These are phyloP conservation scores for Lactuca saligna DNA, from an alignment of 129 eudicot species.

Conservation along the genomic window DNA sequence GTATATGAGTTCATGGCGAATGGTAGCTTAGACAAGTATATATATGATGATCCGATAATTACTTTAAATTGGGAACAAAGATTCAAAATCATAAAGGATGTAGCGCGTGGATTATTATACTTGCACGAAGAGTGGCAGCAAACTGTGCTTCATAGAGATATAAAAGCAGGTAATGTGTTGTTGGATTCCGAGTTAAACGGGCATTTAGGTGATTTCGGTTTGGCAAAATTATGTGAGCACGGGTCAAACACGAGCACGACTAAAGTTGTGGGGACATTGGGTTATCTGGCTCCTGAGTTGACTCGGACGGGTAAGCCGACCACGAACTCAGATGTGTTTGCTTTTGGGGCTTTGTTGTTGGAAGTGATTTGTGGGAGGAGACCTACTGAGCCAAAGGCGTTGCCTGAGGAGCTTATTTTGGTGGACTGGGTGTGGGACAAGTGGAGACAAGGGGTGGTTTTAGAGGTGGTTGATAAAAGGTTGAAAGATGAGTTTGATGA, in stretches of 20 bases:
- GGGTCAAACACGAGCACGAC: slow-evolving; percentile 69
- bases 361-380: slow-evolving; percentile 82
- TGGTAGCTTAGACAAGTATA: slow-evolving; percentile 77
- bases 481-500: slow-evolving; percentile 55
- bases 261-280: slow-evolving; percentile 74
- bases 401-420: slow-evolving; percentile 72
- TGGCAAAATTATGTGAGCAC: slow-evolving; percentile 69
- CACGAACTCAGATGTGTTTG: slow-evolving; percentile 71
- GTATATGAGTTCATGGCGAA: slow-evolving; percentile 89
- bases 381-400: slow-evolving; percentile 68
- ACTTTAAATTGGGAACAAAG: slow-evolving; percentile 68
- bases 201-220: slow-evolving; percentile 68
- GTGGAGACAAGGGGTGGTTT: slow-evolving; percentile 50
- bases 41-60: slow-evolving; percentile 47
- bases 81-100: slow-evolving; percentile 70
- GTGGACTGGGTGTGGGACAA: slow-evolving; percentile 87
- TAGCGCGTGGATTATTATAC: slow-evolving; percentile 63
- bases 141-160: slow-evolving; percentile 71
- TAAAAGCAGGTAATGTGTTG: slow-evolving; percentile 74
- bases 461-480: slow-evolving; percentile 63
- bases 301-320: slow-evolving; percentile 84
- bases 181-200: slow-evolving; percentile 61
- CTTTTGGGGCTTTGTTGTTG: slow-evolving; percentile 77
- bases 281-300: slow-evolving; percentile 85
- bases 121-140: slow-evolving; percentile 84